Percentiles rank a stretch among this genome's conserved stretches.
These are phyloP conservation scores for Cordyceps militaris DNA, from an alignment of 2,329 filamentous ascomycete species.

Conservation along the genomic window DNA sequence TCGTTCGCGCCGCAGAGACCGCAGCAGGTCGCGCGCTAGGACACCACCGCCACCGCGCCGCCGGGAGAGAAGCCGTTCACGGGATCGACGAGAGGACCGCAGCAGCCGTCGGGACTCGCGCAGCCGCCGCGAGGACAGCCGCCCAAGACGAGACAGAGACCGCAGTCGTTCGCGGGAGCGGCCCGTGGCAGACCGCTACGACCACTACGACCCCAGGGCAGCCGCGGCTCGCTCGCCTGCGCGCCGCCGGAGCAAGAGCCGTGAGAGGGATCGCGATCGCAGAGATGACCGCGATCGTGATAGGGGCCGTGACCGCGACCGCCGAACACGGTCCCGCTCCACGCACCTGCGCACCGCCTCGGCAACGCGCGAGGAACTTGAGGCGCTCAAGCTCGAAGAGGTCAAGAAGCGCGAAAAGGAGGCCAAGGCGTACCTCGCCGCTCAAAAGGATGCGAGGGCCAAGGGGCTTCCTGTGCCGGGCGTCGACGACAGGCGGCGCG, in stretches of 20 bases:
- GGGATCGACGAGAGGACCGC: conserved; percentile 24
- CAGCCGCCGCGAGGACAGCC: conserved; percentile 26
- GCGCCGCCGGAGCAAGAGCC: conserved; percentile 22
- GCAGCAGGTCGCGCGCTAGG: conserved; percentile 31
- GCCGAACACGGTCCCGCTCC: conserved; percentile 39
- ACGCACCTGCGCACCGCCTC: conserved; percentile 29
- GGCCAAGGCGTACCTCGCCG: conserved; percentile 57
- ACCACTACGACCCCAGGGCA: conserved; percentile 26
- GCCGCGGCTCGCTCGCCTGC: conserved; percentile 15
- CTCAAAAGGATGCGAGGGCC: conserved; percentile 52
- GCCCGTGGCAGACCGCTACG: conserved; percentile 18
- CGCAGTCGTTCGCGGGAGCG: conserved; percentile 20
- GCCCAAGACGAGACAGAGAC: conserved; percentile 25
- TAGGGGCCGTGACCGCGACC: conserved; percentile 24
- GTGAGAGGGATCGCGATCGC: conserved; percentile 14
- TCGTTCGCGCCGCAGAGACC: conserved; percentile 29
- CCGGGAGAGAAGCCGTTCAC: conserved; percentile 29
- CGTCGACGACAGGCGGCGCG: conserved; percentile 45
- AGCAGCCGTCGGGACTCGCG: conserved; percentile 22
- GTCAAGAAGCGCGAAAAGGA: conserved; percentile 23
- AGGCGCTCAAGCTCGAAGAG: conserved; percentile 27
- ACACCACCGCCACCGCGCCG: conserved; percentile 18
- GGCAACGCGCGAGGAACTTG: conserved; percentile 35
- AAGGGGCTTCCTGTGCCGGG: conserved; percentile 53
- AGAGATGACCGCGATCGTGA: background rate